Conservation (phyloP, 2,329 filamentous ascomycete species). For the Nigrospora sphaerica region DNA sequence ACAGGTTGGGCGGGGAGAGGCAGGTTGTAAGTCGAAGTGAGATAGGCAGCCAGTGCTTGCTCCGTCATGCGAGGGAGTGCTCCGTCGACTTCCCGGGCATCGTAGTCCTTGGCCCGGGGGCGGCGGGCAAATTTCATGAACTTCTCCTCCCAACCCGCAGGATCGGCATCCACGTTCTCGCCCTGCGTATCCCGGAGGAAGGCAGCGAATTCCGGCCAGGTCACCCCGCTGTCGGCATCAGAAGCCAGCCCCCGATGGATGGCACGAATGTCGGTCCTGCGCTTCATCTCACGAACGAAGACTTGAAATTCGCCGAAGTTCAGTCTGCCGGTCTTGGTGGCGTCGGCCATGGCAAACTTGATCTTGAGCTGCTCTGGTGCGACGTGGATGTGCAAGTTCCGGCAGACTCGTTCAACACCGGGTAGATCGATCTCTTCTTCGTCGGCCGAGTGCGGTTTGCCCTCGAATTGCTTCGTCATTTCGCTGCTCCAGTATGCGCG, state of each 20-base stretch:
- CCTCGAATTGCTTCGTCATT: slow-evolving; percentile 62
- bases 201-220: slow-evolving; percentile 62
- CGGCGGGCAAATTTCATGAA: slow-evolving; percentile 66
- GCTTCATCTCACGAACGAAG: slow-evolving; percentile 78
- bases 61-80: slow-evolving; percentile 63
- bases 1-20: slow-evolving; percentile 55
- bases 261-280: slow-evolving; percentile 70
- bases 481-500: slow-evolving; percentile 80
- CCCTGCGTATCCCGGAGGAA: slow-evolving; percentile 72
- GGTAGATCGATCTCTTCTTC: slow-evolving; percentile 69
- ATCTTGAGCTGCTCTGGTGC: slow-evolving; percentile 65
- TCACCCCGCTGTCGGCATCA: slow-evolving; percentile 58
- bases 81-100: slow-evolving; percentile 33
- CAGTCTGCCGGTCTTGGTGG: slow-evolving; percentile 56
- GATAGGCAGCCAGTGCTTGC: slow-evolving; percentile 68
- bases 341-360: slow-evolving; percentile 69
- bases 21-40: slow-evolving; percentile 68
- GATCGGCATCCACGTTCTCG: slow-evolving; percentile 65
- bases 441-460: slow-evolving; percentile 40
- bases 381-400: slow-evolving; percentile 86
- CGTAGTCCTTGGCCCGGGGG: slow-evolving; percentile 39
- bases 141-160: slow-evolving; percentile 59
- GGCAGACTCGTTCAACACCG: slow-evolving; percentile 77
- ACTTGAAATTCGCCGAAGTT: slow-evolving; percentile 75
- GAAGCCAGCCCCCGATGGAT: slow-evolving; percentile 61